Base-by-base conservation (phyloP, 345 rosid species). In the Rhizophora apiculata region DNA sequence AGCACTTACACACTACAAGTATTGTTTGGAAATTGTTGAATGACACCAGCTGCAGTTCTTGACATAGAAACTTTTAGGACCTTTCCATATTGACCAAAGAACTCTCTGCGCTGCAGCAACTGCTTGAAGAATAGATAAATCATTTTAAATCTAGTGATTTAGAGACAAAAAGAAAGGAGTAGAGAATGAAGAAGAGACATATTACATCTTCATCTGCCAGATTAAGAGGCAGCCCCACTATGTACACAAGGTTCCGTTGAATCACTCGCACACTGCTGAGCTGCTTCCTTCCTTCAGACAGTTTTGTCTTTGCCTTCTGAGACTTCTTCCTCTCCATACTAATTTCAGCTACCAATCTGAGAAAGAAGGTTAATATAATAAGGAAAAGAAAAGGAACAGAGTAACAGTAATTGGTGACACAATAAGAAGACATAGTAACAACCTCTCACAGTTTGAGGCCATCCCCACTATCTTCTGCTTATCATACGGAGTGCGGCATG, bases 81-180 rank as follows among this genome's bases (percentile, higher is more conserved):
- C 80, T 89, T 93, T 69, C 98, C 98, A 78, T 93, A 93, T 72
- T 87, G 98, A 65, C 89, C 89, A 80, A 93, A 93, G 73, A 86
- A 89, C 52, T 93, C 97, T 79, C 77, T 86, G 13, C 43, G 81
- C 74, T 86, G 96, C 70, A 93, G 96, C 81, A 90, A 82, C 96
- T 93, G 88, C 70, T 64, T 27, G 53, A 76, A 46, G 18, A 57
- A 62, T 6, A 34, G 22, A 48, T 34, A 66, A 34, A 54, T 55
- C 20, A 29, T 3, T 57, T 9, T 55, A 19, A n/a, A 20, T 37
- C 16, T 31, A 1, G 69, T 31, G 46, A 63, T 9, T 53, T 32
- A 11, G 37, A 18, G 62, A 62, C 26, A 57, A 24, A 29, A 3
- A 3, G 27, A n/a, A 54, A 37, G 16, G 15, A 32, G 30, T 13